Evolutionary conservation across 495 filamentous ascomycete species (phyloP).

Genomic region (Daldinia bambusicola): DNA sequence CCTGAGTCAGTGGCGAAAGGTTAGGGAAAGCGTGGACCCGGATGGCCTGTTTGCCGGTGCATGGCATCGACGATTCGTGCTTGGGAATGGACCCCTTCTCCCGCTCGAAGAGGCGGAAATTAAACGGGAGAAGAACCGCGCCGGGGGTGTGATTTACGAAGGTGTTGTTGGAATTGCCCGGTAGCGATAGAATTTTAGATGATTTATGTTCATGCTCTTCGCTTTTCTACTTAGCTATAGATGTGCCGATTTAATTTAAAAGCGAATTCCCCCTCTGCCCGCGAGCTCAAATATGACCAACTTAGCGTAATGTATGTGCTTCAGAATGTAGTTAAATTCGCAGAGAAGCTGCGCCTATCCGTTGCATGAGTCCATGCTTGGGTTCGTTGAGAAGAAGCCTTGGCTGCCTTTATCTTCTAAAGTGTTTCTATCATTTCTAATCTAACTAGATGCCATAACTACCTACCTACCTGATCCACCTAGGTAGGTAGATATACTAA

Average conservation of each 20-base stretch:
- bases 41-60: slow-evolving; percentile 92
- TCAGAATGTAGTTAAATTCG: not conserved
- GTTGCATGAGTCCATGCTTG: not conserved
- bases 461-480: too few species aligned
- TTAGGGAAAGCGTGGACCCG: slow-evolving; percentile 81
- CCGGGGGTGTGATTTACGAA: slow-evolving; percentile 46
- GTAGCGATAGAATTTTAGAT: slow-evolving; percentile 8
- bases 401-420: not conserved
- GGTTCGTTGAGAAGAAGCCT: not conserved
- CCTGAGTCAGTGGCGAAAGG: slow-evolving; percentile 71
- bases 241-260: too few species aligned
- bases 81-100: slow-evolving; percentile 54
- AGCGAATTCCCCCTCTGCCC: not conserved
- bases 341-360: not conserved
- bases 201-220: not conserved
- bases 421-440: too few species aligned
- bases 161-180: slow-evolving; percentile 44
- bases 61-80: slow-evolving; percentile 83
- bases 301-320: too few species aligned
- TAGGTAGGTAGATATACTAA: too few species aligned
- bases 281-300: not conserved
- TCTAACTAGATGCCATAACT: too few species aligned
- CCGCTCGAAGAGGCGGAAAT: slow-evolving; percentile 55
- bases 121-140: slow-evolving; percentile 33
- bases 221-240: too few species aligned